These are phyloP conservation scores for Psilocybe azurescens DNA, from an alignment of 768 basidiomycete genomes.

Conservation along the genomic window DNA sequence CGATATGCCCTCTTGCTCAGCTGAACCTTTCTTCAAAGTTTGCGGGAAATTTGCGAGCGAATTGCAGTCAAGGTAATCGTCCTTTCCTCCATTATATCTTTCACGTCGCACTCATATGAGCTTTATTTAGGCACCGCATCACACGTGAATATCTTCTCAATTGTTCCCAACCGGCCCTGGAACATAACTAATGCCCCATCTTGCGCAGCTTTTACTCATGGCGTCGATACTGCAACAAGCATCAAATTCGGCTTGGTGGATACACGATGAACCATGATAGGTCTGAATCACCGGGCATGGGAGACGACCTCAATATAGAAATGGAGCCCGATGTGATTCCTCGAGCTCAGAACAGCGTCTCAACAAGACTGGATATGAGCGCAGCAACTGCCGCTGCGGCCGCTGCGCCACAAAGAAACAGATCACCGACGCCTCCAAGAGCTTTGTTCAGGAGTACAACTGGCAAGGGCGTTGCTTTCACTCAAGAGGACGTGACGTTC, in stretches of 20 bases:
- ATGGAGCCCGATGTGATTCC: conserved; percentile 37
- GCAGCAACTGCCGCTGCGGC: conserved; percentile 26
- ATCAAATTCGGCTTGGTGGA: conserved; percentile 87
- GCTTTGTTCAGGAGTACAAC: conserved; percentile 85
- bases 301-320: conserved; percentile 48
- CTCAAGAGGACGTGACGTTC: conserved; percentile 81
- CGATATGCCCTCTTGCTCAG: neutral
- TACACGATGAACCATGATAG: conserved; percentile 77
- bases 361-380: conserved; percentile 25
- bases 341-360: conserved; percentile 1
- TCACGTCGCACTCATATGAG: neutral
- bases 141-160: conserved; percentile 62
- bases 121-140: conserved; percentile 74
- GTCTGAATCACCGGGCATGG: conserved; percentile 47
- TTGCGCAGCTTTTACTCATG: conserved; percentile 82
- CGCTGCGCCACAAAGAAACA: conserved; percentile 45
- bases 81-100: neutral
- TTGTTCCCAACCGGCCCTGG: neutral
- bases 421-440: conserved; percentile 82
- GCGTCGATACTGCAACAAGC: conserved; percentile 92
- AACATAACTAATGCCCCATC: neutral
- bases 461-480: conserved; percentile 90
- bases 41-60: conserved; percentile 88
- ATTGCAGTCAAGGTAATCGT: conserved; percentile 75
- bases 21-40: conserved; percentile 7